Conservation (phyloP, 164 flowering plant species). For the Piper longum region DNA sequence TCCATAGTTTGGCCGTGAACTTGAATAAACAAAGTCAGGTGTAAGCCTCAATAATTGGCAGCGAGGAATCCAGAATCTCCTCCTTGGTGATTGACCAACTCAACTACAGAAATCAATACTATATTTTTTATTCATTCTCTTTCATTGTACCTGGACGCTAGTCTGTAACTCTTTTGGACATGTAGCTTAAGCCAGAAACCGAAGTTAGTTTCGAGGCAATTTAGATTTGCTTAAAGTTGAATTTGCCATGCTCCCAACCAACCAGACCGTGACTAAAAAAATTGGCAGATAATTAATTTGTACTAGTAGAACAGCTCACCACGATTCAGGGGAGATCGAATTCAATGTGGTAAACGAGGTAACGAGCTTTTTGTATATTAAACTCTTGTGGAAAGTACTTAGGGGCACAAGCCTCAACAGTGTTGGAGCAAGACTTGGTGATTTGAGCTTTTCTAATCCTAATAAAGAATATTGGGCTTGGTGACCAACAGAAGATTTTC, state of each 20-base stretch:
- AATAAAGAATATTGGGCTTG: no score
- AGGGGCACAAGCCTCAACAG: no score
- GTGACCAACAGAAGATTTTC: not conserved
- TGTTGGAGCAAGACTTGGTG: no score
- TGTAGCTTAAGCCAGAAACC: not conserved
- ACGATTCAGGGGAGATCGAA: no score
- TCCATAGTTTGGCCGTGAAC: constrained; percentile 43
- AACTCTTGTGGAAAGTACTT: no score
- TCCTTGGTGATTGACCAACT: constrained; percentile 8
- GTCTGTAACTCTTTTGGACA: no score
- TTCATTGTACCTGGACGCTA: no score
- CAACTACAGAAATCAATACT: constrained; percentile 3
- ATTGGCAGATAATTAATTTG: not conserved
- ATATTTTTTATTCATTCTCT: no score
- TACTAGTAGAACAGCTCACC: not conserved
- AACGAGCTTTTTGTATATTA: no score
- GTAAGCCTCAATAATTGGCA: constrained; percentile 47
- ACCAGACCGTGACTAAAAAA: constrained; percentile 10
- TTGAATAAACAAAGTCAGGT: constrained; percentile 20
- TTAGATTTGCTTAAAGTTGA: constrained; percentile 19
- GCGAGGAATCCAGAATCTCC: constrained; percentile 1
- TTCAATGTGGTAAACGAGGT: no score
- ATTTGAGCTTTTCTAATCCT: no score
- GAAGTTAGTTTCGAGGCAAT: constrained; percentile 10
- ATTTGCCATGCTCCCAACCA: constrained; percentile 29